These are phyloP conservation scores for Exophiala aquamarina DNA, from an alignment of 2,329 filamentous ascomycete genomes.

Conservation along the genomic window DNA sequence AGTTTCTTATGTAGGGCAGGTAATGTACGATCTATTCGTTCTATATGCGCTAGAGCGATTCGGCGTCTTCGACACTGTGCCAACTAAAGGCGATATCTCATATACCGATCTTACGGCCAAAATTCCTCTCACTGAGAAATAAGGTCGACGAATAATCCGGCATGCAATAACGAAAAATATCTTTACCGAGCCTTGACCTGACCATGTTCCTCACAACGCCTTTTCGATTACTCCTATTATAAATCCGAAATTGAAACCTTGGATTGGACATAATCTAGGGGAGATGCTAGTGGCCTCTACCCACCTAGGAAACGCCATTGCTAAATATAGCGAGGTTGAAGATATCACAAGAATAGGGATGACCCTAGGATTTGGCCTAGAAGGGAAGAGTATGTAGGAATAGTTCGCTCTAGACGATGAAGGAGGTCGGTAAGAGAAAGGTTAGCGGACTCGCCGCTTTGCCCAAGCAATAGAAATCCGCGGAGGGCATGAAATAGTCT, in stretches of 20 bases:
- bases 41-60: conserved; percentile 33
- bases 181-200: conserved; percentile 54
- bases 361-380: conserved; percentile 29
- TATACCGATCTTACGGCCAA: conserved; percentile 30
- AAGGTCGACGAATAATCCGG: conserved; percentile 27
- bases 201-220: conserved; percentile 56
- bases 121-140: conserved; percentile 12
- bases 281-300: conserved; percentile 20
- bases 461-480: conserved; percentile 58
- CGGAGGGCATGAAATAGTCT: conserved; percentile 54
- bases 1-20: too few species aligned
- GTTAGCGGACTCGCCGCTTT: conserved; percentile 36
- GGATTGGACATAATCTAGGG: conserved; percentile 53
- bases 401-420: conserved; percentile 27
- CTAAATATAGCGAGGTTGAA: conserved; percentile 20
- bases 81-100: conserved; percentile 24
- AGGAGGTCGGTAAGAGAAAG: conserved; percentile 42
- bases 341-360: conserved; percentile 24
- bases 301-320: conserved; percentile 26
- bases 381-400: conserved; percentile 32
- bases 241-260: conserved; percentile 40
- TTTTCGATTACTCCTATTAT: conserved; percentile 48
- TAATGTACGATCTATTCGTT: conserved; percentile 26
- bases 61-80: conserved; percentile 33
- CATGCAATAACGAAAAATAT: conserved; percentile 60